Percentiles rank a stretch among this genome's conserved stretches.
Evolutionary conservation across 2,329 filamentous ascomycete genomes (phyloP).

Genomic region (Neocucurbitaria cava): DNA sequence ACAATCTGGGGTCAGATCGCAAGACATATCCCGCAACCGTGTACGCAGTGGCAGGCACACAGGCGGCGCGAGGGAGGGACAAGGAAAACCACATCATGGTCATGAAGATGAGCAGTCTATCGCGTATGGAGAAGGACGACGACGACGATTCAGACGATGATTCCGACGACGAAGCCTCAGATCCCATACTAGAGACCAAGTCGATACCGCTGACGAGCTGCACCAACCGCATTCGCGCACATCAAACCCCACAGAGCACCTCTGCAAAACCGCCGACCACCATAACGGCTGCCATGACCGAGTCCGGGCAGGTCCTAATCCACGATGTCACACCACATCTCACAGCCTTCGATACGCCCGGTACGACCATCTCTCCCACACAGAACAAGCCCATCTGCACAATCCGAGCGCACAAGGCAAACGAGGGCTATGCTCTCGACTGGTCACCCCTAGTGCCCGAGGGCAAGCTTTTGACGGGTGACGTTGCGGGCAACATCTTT

Average conservation of each 20-base stretch:
- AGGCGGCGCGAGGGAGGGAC: constrained; percentile 76
- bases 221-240: constrained; percentile 90
- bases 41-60: constrained; percentile 93
- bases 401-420: constrained; percentile 83
- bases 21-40: constrained; percentile 94
- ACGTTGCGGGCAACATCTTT: constrained; percentile 90
- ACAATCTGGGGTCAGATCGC: constrained; percentile 85
- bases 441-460: constrained; percentile 85
- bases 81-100: constrained; percentile 94
- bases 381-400: constrained; percentile 90
- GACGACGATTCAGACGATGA: constrained; percentile 74
- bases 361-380: constrained; percentile 77
- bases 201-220: constrained; percentile 84
- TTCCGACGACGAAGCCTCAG: constrained; percentile 71
- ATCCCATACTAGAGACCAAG: constrained; percentile 93
- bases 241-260: constrained; percentile 77
- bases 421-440: constrained; percentile 94
- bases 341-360: constrained; percentile 86
- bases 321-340: constrained; percentile 94
- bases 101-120: constrained; percentile 92
- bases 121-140: constrained; percentile 82
- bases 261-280: constrained; percentile 77
- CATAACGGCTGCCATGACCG: constrained; percentile 89
- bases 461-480: constrained; percentile 89
- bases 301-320: constrained; percentile 86